Base-by-base conservation (phyloP, 2,329 filamentous ascomycete species). In the Ophiostoma novo-ulmi region DNA sequence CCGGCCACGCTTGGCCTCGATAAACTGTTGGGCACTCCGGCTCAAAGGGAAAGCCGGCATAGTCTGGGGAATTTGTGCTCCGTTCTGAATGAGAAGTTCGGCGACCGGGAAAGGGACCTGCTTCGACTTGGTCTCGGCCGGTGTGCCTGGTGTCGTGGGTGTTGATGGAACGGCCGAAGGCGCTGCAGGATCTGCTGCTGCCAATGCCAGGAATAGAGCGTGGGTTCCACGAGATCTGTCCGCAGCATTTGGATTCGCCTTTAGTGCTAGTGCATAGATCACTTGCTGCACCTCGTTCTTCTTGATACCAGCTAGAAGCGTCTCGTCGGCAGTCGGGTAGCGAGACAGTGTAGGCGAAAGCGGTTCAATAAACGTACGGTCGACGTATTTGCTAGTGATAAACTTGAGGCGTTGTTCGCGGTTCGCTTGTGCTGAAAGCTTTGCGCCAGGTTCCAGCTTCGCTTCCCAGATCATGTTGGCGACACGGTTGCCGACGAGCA, bases 401-500 rank as follows among this genome's bases (percentile, higher is more conserved):
- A 97, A 99, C 75, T 87, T 91, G n/a, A 98, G 83, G 31, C 95
- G 88, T 79, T 97, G 92, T 78, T 99, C 95, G 58, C 95, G 88
- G 6, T 89, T 94, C 35, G 94, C 92, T 75, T 90, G 88, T 0
- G 92, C 85, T 0, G 84, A 82, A 5, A 93, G 93, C 78, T 97
- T 98, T 65, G 86, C 77, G 6, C 85, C 82, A 35, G 85, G 85
- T 72, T 97, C 93, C 35, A 98, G 84, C 73, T 83, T 91, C 17
- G 93, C 90, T 81, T 99, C 95, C 93, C 94, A 99, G 26, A 99
- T 85, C 89, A 94, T 94, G 80, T 99, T 99, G 76, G 94, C 95
- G 69, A 97, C 89, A 68, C 94, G 88, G 78, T 99, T 99, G 73
- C 96, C 96, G 73, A 99, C 89, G 71, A 94, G 89, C 71, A 97